These are phyloP conservation scores for Yamadazyma oceani DNA, from an alignment of 1,139 yeast species.

Conservation along the genomic window DNA sequence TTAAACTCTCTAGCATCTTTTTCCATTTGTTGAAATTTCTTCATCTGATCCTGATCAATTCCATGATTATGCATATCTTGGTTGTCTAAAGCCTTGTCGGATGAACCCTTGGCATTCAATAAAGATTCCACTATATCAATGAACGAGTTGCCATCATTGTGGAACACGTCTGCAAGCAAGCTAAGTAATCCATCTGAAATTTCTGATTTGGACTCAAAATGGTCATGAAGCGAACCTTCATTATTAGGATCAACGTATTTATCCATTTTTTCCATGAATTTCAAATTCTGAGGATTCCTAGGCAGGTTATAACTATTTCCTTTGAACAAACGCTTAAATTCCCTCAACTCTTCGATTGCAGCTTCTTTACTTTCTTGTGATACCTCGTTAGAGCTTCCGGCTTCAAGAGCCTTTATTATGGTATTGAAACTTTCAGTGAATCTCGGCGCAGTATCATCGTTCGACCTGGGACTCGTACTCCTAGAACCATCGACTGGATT, in stretches of 20 bases:
- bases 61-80: not conserved
- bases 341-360: slow-evolving; percentile 1
- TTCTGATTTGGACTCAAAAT: slow-evolving; percentile 15
- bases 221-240: slow-evolving; percentile 1
- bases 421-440: not conserved
- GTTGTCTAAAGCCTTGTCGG: slow-evolving; percentile 37
- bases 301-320: slow-evolving; percentile 27
- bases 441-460: not conserved
- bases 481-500: not conserved
- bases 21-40: slow-evolving; percentile 7
- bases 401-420: not conserved
- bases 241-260: not conserved
- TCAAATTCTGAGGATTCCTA: slow-evolving; percentile 15
- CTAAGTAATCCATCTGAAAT: slow-evolving; percentile 45
- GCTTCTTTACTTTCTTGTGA: slow-evolving; percentile 1
- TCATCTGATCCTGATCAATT: slow-evolving; percentile 1
- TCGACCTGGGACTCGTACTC: not conserved
- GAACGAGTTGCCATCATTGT: slow-evolving; percentile 72
- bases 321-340: not conserved
- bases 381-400: not conserved
- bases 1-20: slow-evolving; percentile 12
- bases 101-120: slow-evolving; percentile 55
- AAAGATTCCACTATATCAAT: slow-evolving; percentile 76
- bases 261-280: slow-evolving; percentile 1
- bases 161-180: slow-evolving; percentile 52